A percentile compares a stretch with the other conserved stretches of the same genome.
These are phyloP conservation scores for Teunomyces stri DNA, from an alignment of 805 yeast genomes.

Conservation along the genomic window DNA sequence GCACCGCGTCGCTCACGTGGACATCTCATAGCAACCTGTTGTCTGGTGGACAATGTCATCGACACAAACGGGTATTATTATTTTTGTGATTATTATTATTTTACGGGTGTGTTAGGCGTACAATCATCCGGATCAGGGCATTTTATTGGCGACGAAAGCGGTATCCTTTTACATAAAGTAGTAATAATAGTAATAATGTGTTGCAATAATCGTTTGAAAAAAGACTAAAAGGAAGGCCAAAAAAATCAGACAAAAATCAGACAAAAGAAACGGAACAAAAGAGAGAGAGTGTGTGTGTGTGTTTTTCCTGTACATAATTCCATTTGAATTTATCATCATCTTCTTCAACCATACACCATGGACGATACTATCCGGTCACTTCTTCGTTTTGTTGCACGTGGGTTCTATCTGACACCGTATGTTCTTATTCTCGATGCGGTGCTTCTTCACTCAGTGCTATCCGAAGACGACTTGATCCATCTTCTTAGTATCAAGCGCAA, in stretches of 20 bases:
- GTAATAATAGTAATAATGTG: too few species aligned
- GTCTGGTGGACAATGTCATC: background rate
- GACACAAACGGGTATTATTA: background rate
- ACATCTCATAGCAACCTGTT: background rate
- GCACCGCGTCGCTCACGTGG: constrained; percentile 4
- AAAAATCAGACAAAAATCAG: background rate
- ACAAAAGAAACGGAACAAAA: background rate
- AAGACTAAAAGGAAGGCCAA: too few species aligned
- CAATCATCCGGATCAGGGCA: background rate
- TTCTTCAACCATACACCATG: constrained; percentile 17
- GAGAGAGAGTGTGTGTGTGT: background rate
- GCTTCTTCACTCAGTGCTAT: constrained; percentile 80
- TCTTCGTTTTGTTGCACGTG: constrained; percentile 76
- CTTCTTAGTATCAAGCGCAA: constrained; percentile 82
- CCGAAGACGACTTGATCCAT: constrained; percentile 86
- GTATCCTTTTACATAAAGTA: too few species aligned
- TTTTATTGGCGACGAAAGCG: too few species aligned
- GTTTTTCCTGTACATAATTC: background rate
- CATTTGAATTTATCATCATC: background rate
- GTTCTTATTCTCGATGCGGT: constrained; percentile 85
- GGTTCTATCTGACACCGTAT: constrained; percentile 83
- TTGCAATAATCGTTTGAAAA: too few species aligned
- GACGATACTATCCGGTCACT: constrained; percentile 50
- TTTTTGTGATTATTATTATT: background rate
- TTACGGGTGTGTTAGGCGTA: background rate